Conservation (phyloP, 441 rosid species). For the Jatropha multifida region DNA sequence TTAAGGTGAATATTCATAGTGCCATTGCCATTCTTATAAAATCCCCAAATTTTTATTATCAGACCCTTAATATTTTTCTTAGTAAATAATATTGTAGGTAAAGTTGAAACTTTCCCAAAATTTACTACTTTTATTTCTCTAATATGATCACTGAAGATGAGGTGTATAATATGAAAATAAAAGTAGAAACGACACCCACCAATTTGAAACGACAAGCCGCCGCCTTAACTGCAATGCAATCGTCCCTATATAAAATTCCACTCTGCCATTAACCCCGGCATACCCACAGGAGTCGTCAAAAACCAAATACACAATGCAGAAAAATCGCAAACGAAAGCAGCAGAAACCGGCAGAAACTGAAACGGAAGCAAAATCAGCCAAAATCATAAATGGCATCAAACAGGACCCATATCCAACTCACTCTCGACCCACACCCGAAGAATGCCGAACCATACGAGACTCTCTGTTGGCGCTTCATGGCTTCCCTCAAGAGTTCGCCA, state of each 20-base stretch:
- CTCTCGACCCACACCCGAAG: slow-evolving; percentile 53
- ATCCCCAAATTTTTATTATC: too few species aligned
- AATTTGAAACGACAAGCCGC: not conserved
- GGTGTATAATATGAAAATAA: too few species aligned
- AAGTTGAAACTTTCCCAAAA: too few species aligned
- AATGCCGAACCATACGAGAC: slow-evolving; percentile 66
- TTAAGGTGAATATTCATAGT: too few species aligned
- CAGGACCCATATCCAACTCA: slow-evolving; percentile 53
- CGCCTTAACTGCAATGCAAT: not conserved
- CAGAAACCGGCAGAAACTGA: slow-evolving; percentile 14
- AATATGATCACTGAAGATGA: too few species aligned
- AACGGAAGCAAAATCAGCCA: slow-evolving; percentile 21
- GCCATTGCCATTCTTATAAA: too few species aligned
- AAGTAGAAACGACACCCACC: not conserved
- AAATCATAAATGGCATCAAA: slow-evolving; percentile 16
- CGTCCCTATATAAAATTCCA: too few species aligned
- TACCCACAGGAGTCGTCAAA: not conserved
- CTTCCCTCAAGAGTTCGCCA: slow-evolving; percentile 65
- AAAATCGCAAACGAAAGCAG: slow-evolving; percentile 50
- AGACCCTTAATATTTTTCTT: too few species aligned
- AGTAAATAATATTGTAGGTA: too few species aligned
- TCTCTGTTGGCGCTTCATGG: slow-evolving; percentile 66
- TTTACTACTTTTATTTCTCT: too few species aligned
- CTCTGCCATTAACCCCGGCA: too few species aligned
- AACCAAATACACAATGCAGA: slow-evolving; percentile 36